Evolutionary conservation across 768 basidiomycete species (phyloP), one percentile per base, ranked within the genome.

Genomic region (Xerocomellus chrysenteron): DNA sequence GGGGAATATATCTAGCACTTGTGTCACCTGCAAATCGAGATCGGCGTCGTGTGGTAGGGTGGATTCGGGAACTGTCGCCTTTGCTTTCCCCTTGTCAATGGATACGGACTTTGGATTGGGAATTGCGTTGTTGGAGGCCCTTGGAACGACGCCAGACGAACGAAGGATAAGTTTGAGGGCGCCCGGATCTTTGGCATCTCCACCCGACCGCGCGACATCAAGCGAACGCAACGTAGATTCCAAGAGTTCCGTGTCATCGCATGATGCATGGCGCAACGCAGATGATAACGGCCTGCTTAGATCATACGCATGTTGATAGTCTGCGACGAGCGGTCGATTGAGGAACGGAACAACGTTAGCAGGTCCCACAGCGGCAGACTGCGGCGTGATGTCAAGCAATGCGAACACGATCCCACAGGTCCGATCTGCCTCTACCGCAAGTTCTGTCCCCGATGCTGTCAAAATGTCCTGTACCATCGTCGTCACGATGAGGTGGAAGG

Each of bases 1-100:
- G 0, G 91, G 88, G 36, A 94, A 75, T 58, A 94, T 83, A 59
- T 91, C 91, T 13, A 90, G 77, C 12, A 94, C 84, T 62, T 92
- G 87, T 0, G 81, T 76, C 28, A 89, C 75, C 49, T 85, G 80
- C 24, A 80, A 51, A 52, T 88, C 85, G 19, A 87, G 66, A 58
- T 78, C 78, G 21, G 72, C 69, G 52, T 82, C 77, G 8, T 67
- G 50, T 10, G 51, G 59, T 16, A 61, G 52, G 3, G 47, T 40
- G 24, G 55, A 24, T 43, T 55, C 35, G 12, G 67, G 62, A 5
- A 64, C 54, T 2, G 26, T 58, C 24, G 55, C 73, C 63, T 74
- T 81, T 43, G 65, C 73, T 69, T 84, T 84, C 2, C 76, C 79
- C 62, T 79, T 79, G 33, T 44, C 41, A 2, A 10, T 42, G 2